Percentiles rank a stretch among this genome's conserved stretches.
phyloP scores from a whole-genome alignment of 768 basidiomycete genomes.

The Kwoniella botswanensis region DNA sequence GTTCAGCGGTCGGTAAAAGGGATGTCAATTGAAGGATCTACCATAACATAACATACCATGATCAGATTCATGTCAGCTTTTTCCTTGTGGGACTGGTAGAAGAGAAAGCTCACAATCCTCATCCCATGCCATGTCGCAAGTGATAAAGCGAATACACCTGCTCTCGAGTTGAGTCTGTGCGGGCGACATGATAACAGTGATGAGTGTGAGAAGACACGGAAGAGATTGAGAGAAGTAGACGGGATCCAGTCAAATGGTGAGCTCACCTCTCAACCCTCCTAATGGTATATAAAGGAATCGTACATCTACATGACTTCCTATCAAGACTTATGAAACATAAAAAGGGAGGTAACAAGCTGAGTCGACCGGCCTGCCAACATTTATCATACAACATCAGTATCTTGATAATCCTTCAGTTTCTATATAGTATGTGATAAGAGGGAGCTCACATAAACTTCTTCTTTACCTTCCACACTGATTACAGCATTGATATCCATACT shows the following conservation, averaged over 20 bases:
- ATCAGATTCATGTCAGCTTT: background rate
- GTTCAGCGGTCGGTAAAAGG: constrained; percentile 86
- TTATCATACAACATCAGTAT: background rate
- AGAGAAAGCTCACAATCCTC: constrained; percentile 85
- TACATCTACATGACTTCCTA: constrained; percentile 87
- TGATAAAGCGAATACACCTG: constrained; percentile 95
- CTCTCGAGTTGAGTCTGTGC: constrained; percentile 74
- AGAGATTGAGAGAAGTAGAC: background rate
- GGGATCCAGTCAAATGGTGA: background rate
- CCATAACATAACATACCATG: background rate
- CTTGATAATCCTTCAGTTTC: background rate
- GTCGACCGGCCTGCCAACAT: constrained; percentile 75
- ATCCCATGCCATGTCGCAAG: constrained; percentile 91
- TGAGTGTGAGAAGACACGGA: background rate
- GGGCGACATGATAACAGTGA: background rate
- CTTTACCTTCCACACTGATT: constrained; percentile 79
- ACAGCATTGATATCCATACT: constrained; percentile 87
- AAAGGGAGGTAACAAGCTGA: constrained; percentile 86
- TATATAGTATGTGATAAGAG: background rate
- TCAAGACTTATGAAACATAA: constrained; percentile 89
- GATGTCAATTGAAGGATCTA: constrained; percentile 87
- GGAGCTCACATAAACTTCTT: constrained; percentile 86
- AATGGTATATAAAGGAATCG: constrained; percentile 87
- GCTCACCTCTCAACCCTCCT: constrained; percentile 80
- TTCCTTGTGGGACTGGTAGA: background rate